A percentile compares a stretch with the other conserved stretches of the same genome.
phyloP scores from a whole-genome alignment of 208 protist genomes.

The Strigomonas culicis region DNA sequence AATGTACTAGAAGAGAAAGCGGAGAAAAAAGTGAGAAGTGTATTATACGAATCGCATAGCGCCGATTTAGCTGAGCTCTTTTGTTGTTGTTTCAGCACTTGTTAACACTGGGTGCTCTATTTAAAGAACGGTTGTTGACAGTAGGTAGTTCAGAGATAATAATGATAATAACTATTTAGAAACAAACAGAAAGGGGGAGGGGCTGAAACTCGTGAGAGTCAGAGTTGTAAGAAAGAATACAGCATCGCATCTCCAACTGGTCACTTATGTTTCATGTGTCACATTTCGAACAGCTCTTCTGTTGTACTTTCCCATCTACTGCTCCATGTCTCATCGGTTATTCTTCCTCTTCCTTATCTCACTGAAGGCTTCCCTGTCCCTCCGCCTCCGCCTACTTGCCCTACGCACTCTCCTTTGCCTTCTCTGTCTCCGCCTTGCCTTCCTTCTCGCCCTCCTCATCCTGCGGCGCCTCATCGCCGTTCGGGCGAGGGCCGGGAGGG shows the following conservation, averaged over 20 bases:
- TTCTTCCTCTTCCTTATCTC: background rate
- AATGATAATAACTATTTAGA: conserved; percentile 1
- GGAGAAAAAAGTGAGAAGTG: too few species aligned
- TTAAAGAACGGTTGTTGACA: background rate
- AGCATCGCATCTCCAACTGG: too few species aligned
- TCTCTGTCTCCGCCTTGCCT: background rate
- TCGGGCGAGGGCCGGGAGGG: conserved; percentile 47
- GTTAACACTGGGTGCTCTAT: too few species aligned
- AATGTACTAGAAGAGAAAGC: too few species aligned
- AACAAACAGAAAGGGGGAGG: conserved; percentile 1
- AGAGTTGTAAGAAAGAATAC: too few species aligned
- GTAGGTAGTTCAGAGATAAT: background rate
- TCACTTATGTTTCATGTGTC: too few species aligned
- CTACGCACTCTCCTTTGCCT: conserved; percentile 3
- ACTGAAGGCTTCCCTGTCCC: too few species aligned
- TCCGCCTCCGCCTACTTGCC: background rate
- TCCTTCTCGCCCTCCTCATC: conserved; percentile 9
- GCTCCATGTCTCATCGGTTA: background rate
- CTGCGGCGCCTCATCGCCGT: conserved; percentile 17
- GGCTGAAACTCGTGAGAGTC: too few species aligned
- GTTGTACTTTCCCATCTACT: background rate
- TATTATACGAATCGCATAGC: too few species aligned
- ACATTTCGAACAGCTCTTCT: background rate
- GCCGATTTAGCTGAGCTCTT: too few species aligned
- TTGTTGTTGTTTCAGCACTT: background rate